Evolutionary conservation across 345 rosid genomes (phyloP), one percentile per base, ranked within the genome.

Genomic region (Populus nigra): DNA sequence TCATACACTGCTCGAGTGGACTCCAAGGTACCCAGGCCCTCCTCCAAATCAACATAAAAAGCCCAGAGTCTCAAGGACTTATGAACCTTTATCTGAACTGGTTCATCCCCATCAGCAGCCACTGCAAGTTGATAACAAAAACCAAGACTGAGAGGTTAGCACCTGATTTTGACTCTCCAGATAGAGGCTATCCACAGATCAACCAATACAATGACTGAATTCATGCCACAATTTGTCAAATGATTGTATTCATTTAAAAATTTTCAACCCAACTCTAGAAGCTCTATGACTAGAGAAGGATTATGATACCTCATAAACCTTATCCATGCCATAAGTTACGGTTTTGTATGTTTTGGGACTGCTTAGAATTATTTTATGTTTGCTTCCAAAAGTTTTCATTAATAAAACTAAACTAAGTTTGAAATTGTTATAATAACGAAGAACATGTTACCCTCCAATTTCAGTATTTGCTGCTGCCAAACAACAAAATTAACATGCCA

Each of bases 1-100:
- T 96, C 98, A 87, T 96, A 96, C 36, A 92, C 97, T 25, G 88
- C 94, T 73, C 95, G 89, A 16, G 99, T 96, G 25, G 98, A 92
- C 80, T 91, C 99, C 83, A 96, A 83, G 27, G 91, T 88, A 65
- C 97, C 99, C 76, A 96, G 80, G 72, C 96, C 95, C 87, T 96
- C 99, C 87, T 93, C 97, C 90, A 96, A 83, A 85, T 96, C 98
- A 68, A 90, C 97, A 79, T 90, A 93, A 76, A 96, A 92, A 36
- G 96, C 84, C 98, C 99, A 96, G 25, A 96, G 90, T 82, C 97
- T 88, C 89, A 93, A 87, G 74, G 97, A 92, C 74, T 83, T 96
- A 76, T 96, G 97, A 63, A 96, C 80, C 84, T 88, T 96, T 89
- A 93, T 93, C 93, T 96, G 99, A 43, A 90, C 99, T 27, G 93